A percentile compares a stretch with the other conserved stretches of the same genome.
Conservation (phyloP, 495 filamentous ascomycete species). For the Talaromyces adpressus region DNA sequence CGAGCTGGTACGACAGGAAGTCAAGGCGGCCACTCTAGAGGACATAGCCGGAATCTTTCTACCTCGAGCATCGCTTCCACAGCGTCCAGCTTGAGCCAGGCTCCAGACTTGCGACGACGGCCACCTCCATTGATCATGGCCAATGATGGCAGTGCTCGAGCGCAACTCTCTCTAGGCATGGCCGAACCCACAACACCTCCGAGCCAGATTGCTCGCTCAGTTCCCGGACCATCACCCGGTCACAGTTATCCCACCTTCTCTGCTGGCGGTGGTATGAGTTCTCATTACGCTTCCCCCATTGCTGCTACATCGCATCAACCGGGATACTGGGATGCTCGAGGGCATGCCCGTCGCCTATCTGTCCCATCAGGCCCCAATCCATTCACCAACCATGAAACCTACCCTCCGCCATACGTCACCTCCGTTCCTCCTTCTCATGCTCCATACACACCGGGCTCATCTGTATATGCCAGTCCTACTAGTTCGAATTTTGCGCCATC, state of each 20-base stretch:
- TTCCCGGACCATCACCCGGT: constrained; percentile 49
- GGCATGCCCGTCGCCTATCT: constrained; percentile 68
- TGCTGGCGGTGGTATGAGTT: constrained; percentile 65
- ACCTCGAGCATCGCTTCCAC: constrained; percentile 78
- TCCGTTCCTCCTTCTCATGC: constrained; percentile 41
- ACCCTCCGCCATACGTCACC: constrained; percentile 53
- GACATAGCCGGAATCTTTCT: constrained; percentile 78
- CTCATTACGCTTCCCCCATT: constrained; percentile 66
- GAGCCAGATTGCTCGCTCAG: constrained; percentile 34
- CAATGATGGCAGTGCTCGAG: constrained; percentile 50
- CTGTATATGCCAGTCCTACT: constrained; percentile 65
- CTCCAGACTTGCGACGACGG: constrained; percentile 56
- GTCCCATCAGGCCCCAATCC: constrained; percentile 71
- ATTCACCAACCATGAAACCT: constrained; percentile 58
- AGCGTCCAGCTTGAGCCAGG: constrained; percentile 58
- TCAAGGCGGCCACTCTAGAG: constrained; percentile 59
- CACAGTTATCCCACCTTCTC: constrained; percentile 52
- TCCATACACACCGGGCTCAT: constrained; percentile 48
- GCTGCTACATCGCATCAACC: constrained; percentile 56
- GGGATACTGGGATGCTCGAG: constrained; percentile 63
- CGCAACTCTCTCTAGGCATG: constrained; percentile 56
- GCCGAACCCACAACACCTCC: constrained; percentile 41
- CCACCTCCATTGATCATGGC: constrained; percentile 84
- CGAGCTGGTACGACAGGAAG: constrained; percentile 68
- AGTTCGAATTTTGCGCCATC: constrained; percentile 56